These are phyloP conservation scores for Senna siamea DNA, from an alignment of 306 rosid species.

Conservation along the genomic window DNA sequence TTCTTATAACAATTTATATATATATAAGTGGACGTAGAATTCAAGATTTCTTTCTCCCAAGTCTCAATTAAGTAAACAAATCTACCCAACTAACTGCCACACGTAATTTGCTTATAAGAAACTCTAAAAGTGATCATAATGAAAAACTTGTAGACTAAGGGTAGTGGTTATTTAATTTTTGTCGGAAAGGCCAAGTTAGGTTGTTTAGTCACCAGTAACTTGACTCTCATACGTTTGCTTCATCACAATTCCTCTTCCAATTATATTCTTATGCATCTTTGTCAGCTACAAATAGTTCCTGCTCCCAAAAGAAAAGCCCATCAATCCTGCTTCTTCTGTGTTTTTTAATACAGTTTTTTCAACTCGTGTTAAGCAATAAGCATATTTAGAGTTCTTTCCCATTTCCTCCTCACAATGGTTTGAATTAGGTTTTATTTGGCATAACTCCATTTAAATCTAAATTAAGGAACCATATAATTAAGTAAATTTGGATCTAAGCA, in stretches of 20 bases:
- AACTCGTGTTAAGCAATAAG: background rate
- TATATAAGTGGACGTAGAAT: background rate
- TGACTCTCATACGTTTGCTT: slow-evolving; percentile 31
- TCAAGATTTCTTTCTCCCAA: background rate
- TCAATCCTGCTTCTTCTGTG: no score
- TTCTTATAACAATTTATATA: background rate
- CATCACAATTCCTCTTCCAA: background rate
- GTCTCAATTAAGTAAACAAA: slow-evolving; percentile 37
- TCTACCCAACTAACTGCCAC: slow-evolving; percentile 41
- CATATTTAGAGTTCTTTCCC: slow-evolving; percentile 3
- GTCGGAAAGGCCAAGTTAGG: slow-evolving; percentile 52
- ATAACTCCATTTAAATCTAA: background rate
- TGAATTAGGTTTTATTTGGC: background rate
- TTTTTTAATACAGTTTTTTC: no score
- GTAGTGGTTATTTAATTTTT: slow-evolving; percentile 55
- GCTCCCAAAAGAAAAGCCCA: background rate
- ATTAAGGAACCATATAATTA: background rate
- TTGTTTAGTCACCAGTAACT: slow-evolving; percentile 39
- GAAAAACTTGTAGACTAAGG: slow-evolving; percentile 51
- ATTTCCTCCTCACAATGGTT: background rate
- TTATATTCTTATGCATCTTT: background rate
- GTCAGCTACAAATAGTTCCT: background rate
- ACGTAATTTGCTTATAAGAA: slow-evolving; percentile 64
- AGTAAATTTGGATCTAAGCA: background rate
- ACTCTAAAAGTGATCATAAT: slow-evolving; percentile 51